A percentile compares a stretch with the other conserved stretches of the same genome.
Evolutionary conservation across 805 yeast genomes (phyloP).

Genomic region (Kodamaea kaohsiungensis): DNA sequence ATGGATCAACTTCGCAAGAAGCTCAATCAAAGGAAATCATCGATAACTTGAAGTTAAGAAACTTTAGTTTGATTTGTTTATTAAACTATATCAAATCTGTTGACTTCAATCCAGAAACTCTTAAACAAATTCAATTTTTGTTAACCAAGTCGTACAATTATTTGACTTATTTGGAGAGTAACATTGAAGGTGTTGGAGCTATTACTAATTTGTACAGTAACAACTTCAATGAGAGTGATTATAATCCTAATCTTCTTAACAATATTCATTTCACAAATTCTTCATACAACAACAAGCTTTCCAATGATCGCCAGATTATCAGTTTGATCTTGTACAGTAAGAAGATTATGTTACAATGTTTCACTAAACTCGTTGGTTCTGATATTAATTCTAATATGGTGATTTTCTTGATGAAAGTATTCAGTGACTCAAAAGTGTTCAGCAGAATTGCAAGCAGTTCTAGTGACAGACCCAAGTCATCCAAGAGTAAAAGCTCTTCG

Average conservation of each 20-base stretch:
- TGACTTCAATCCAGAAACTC: slow-evolving; percentile 39
- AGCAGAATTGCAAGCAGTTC: slow-evolving; percentile 4
- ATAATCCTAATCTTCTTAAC: slow-evolving; percentile 28
- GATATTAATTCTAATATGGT: slow-evolving; percentile 46
- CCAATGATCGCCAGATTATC: slow-evolving; percentile 27
- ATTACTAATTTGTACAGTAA: slow-evolving; percentile 33
- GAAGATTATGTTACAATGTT: slow-evolving; percentile 38
- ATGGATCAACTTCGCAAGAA: slow-evolving; percentile 13
- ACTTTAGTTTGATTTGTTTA: slow-evolving; percentile 39
- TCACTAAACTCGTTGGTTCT: slow-evolving; percentile 31
- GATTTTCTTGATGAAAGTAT: slow-evolving; percentile 37
- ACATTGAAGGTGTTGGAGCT: slow-evolving; percentile 30
- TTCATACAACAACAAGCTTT: slow-evolving; percentile 18
- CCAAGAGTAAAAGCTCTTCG: slow-evolving; percentile 16
- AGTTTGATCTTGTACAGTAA: slow-evolving; percentile 39
- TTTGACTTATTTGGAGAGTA: slow-evolving; percentile 40
- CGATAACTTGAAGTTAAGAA: slow-evolving; percentile 38
- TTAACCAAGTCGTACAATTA: slow-evolving; percentile 43
- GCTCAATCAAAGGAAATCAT: slow-evolving; percentile 29
- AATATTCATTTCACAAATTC: slow-evolving; percentile 32
- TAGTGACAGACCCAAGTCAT: slow-evolving; percentile 21
- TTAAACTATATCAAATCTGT: slow-evolving; percentile 40
- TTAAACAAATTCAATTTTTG: slow-evolving; percentile 42
- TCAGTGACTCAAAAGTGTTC: slow-evolving; percentile 39
- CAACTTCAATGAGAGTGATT: slow-evolving; percentile 30